These are phyloP conservation scores for Penicillium bialowiezense DNA, from an alignment of 495 filamentous ascomycete genomes.

Conservation along the genomic window DNA sequence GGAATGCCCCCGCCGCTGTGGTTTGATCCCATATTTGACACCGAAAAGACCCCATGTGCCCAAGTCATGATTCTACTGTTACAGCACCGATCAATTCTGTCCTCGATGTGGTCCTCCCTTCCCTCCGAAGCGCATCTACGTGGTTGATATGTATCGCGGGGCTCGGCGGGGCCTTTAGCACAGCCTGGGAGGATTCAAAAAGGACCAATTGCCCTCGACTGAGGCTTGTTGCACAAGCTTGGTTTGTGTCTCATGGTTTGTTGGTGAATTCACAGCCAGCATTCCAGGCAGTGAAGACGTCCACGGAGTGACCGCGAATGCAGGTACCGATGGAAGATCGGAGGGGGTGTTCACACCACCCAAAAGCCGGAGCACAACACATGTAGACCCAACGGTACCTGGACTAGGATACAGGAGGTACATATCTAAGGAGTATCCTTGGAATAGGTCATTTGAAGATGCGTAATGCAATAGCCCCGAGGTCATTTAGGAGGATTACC, in stretches of 20 bases:
- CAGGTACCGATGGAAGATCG: conserved; percentile 1
- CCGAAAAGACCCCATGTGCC: not conserved
- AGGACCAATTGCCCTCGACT: not conserved
- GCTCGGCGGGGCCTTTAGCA: not conserved
- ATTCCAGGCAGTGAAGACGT: not conserved
- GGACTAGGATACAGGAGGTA: no score
- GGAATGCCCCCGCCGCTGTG: not conserved
- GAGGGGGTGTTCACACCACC: not conserved
- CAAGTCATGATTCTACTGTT: not conserved
- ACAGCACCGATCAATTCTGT: not conserved
- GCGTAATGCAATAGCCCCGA: not conserved
- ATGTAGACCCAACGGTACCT: not conserved
- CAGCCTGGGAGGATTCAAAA: not conserved
- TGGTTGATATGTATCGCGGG: not conserved
- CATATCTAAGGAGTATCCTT: no score
- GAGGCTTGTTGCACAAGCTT: not conserved
- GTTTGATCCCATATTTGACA: no score
- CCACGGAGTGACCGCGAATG: not conserved
- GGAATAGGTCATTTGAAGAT: no score
- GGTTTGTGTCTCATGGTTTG: not conserved
- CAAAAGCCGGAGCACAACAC: not conserved
- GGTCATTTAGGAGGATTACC: conserved; percentile 17
- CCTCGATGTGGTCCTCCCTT: not conserved
- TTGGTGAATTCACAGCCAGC: not conserved
- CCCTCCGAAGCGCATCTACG: not conserved